Conservation (phyloP, 2,329 filamentous ascomycete genomes). For the Didymosphaeria variabile region DNA sequence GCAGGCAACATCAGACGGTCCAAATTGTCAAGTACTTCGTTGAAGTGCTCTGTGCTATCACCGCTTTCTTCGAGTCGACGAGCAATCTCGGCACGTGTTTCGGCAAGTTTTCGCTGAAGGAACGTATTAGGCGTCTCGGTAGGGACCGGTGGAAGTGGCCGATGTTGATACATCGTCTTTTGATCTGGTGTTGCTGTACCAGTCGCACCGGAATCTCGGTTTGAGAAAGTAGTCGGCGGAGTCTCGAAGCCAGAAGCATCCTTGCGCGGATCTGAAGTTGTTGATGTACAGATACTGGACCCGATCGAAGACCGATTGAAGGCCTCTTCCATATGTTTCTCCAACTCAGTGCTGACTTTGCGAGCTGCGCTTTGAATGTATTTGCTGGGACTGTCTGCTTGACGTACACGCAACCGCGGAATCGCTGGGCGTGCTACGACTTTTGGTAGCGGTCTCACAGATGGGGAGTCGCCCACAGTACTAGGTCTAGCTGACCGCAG, state of each 20-base stretch:
- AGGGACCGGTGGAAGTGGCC: conserved; percentile 57
- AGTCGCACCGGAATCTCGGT: conserved; percentile 47
- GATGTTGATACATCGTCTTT: conserved; percentile 45
- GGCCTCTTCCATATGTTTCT: conserved; percentile 89
- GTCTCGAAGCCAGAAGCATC: conserved; percentile 57
- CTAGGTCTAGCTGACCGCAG: conserved; percentile 32
- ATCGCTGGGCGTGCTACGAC: conserved; percentile 35
- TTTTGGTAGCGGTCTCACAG: conserved; percentile 40
- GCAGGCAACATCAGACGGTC: conserved; percentile 64
- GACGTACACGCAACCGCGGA: conserved; percentile 46
- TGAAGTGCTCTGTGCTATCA: conserved; percentile 61
- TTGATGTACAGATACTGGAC: conserved; percentile 59
- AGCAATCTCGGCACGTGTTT: conserved; percentile 66
- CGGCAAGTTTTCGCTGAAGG: conserved; percentile 63
- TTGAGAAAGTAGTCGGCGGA: conserved; percentile 61
- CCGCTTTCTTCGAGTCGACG: conserved; percentile 59
- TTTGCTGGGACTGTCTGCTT: conserved; percentile 57
- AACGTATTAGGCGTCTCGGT: conserved; percentile 61
- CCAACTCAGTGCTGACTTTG: conserved; percentile 84
- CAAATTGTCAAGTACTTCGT: conserved; percentile 68
- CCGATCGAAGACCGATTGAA: conserved; percentile 76
- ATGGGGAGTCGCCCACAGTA: conserved; percentile 31
- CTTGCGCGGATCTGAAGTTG: conserved; percentile 49
- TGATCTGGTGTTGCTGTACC: conserved; percentile 36
- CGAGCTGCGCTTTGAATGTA: conserved; percentile 79